Evolutionary conservation across 768 basidiomycete genomes (phyloP), one percentile per base, ranked within the genome.

Genomic region (Macrolepiota albuminosa): DNA sequence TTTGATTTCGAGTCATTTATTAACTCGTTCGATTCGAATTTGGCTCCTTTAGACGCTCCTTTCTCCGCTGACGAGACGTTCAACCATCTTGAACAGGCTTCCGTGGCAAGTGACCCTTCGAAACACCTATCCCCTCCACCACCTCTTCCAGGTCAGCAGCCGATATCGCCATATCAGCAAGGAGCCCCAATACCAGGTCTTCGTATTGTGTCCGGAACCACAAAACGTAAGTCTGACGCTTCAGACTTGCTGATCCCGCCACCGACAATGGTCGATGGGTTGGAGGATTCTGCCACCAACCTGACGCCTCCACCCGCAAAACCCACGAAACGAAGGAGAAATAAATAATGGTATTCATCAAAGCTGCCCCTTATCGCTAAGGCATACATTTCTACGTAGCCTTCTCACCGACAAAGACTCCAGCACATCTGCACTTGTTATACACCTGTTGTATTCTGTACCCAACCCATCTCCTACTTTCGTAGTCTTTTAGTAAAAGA

Each of bases 1-100:
- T 66, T 66, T 24, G 64, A 64, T 34, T 64, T 66, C 37, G 63
- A 64, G 45, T 62, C 65, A 6, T 66, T 66, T 14, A 42, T 66
- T 6, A 60, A 64, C 45, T 54, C 61, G 9, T 64, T 64, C 29
- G 49, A 45, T 33, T 29, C 48, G 6, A 48, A 16, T 34, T 48
- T 45, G n/a, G 42, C 48, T 29, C 16, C 54, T 34, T n/a, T 46
- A 18, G 57, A 62, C 33, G 33, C 54, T 21, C 9, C 37, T 3
- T 58, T 56, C 49, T 46, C 61, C 2, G 45, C 52, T 6, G 54
- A 59, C 21, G 55, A 61, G 58, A 39, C 63, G 14, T 57, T 64
- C 18, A 29, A 42, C 34, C 37, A 50, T 40, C 31, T 60, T 6
- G 56, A 62, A 9, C 60, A 56, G n/a, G 45, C 39, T 37, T 50